Base-by-base conservation (phyloP, 2,329 filamentous ascomycete genomes). In the Lachnum nothofagi region DNA sequence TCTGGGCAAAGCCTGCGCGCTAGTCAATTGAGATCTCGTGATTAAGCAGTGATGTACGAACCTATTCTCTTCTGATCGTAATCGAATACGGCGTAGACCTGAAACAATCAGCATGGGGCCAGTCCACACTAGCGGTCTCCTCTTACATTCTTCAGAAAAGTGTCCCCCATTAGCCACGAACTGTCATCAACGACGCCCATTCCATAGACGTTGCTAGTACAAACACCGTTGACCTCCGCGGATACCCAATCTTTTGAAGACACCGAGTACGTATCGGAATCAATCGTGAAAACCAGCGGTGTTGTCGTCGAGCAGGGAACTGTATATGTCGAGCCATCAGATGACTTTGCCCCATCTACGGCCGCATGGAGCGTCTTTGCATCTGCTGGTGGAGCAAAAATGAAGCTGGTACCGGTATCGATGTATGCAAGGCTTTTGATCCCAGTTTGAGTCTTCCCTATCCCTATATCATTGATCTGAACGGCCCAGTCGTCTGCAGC, bases 351-450 rank as follows among this genome's bases (percentile, higher is more conserved):
- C 38, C 58, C 80, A 0, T 83, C 78, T 29, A 95, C 82, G 24
- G 80, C 68, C 25, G 73, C 70, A 68, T 94, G 88, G 5, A 95
- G 63, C 8, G 76, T 73, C 38, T 77, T 72, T 1, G 88, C 86
- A 60, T 90, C 83, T 2, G 70, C 70, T 1, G 74, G 68, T 1
- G 88, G 86, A 5, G 87, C 80, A 55, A 95, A 82, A 23, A 89
- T 78, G 64, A 85, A 93, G 0, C 84, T 87, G 0, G 89, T 93
- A 42, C 89, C 89, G 0, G 87, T 90, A 67, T 95, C 90, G 57
- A 95, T 83, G 63, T 90, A 88, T 25, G 84, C 86, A 42, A 74
- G 66, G 9, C 76, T 79, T 29, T 66, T 64, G 8, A 63, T 48
- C n/a, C 54, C 55, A 29, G 83, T 70, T n/a, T 76, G 72, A 37